Base-by-base conservation (phyloP, 805 yeast species). In the Candida jianshihensis region DNA sequence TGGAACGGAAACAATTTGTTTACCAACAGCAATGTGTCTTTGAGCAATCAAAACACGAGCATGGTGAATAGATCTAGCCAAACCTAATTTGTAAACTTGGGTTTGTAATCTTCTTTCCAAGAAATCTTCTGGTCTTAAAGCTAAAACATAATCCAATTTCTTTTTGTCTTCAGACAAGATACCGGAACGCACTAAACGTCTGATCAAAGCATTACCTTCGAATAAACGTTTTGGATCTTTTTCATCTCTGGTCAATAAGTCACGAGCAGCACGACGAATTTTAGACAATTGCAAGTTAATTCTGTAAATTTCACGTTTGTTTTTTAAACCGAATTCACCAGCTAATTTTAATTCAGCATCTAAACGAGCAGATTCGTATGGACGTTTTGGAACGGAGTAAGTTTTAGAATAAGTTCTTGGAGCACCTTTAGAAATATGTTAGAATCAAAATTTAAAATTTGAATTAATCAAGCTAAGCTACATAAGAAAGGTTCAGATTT, bases 181-280 rank as follows among this genome's bases (percentile, higher is more conserved):
- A 86, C 98, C 98, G 56, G 88, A 78, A 78, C 98, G 86, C 53
- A 92, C 97, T 67, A 92, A 82, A 81, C 97, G 88, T 82, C 98
- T 89, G 75, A 92, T 92, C 70, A 92, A 87, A 67, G 98, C 98
- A 70, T 92, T 92, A 85, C 98, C 98, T 77, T 92, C 98, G 80
- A 92, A 92, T 66, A 92, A 83, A 79, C 98, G 88, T 87, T 89
- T 92, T 82, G 96, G 97, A 75, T 92, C 98, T 82, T 92, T 92
- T 80, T 92, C 98, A 65, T 92, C 98, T 79, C 96, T 88, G 79
- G 98, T 92, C 73, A 92, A 82, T 64, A 92, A 78, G 66, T 92
- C 97, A 84, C 98, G 95, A 67, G 98, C 98, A 71, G 98, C 98
- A 79, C 98, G 88, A 79, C 98, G 89, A 69, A 92, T 90, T 82